phyloP scores from a whole-genome alignment of 805 yeast species.

The Wickerhamiella cacticola region DNA sequence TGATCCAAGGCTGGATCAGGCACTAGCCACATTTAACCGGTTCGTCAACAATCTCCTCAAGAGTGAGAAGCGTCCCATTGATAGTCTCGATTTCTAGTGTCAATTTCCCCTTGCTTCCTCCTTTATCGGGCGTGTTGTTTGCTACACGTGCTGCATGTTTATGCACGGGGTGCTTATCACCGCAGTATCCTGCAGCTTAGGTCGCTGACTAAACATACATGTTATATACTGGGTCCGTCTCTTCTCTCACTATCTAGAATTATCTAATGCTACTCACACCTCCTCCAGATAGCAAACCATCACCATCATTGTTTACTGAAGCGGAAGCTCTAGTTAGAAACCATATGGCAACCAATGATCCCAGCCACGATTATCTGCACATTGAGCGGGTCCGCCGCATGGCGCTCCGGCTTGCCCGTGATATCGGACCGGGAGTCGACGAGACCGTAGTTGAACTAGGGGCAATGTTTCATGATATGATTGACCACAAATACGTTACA shows the following conservation, averaged over 20 bases:
- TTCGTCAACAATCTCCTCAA: slow-evolving; percentile 47
- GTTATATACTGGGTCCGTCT: not conserved
- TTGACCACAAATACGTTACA: slow-evolving; percentile 26
- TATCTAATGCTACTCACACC: slow-evolving; percentile 8
- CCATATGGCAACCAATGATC: slow-evolving; percentile 25
- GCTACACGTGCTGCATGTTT: slow-evolving; percentile 1
- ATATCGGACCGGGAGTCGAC: slow-evolving; percentile 17
- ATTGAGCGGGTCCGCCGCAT: slow-evolving; percentile 25
- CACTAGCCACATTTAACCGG: slow-evolving; percentile 50
- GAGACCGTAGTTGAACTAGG: slow-evolving; percentile 25
- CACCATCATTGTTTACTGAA: slow-evolving; percentile 2
- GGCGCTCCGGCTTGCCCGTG: slow-evolving; percentile 23
- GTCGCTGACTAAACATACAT: not conserved
- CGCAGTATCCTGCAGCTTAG: not conserved
- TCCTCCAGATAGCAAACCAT: not conserved
- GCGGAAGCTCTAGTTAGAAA: slow-evolving; percentile 15
- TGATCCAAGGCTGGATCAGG: slow-evolving; percentile 40
- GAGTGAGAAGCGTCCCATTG: slow-evolving; percentile 34
- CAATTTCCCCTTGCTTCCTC: not conserved
- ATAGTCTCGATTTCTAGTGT: slow-evolving; percentile 20
- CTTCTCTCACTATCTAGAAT: not conserved
- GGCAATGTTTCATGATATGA: slow-evolving; percentile 28
- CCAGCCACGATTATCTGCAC: slow-evolving; percentile 28
- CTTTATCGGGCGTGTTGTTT: not conserved
- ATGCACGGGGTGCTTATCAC: not conserved